phyloP scores from a whole-genome alignment of 257 asterid genomes.

The Voacanga thouarsii region DNA sequence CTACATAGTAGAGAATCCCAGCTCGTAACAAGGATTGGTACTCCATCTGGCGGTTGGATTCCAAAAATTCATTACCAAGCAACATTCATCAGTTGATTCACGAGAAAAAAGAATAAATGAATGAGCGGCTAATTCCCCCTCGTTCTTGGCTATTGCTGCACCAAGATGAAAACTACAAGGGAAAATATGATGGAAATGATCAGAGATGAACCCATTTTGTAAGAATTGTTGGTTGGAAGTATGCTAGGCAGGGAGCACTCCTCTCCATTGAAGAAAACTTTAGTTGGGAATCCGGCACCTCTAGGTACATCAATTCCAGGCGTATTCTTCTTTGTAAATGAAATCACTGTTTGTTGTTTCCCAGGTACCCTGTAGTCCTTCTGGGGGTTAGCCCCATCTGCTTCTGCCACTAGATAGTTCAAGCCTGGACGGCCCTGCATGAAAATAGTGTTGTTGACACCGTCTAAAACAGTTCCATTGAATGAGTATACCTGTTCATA shows the following conservation, averaged over 20 bases:
- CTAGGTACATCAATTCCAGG: constrained; percentile 55
- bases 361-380: constrained; percentile 73
- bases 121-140: constrained; percentile 26
- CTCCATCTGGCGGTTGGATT: neutral
- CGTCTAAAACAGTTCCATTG: constrained; percentile 57
- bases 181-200: constrained; percentile 20
- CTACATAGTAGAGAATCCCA: neutral
- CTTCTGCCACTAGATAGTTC: constrained; percentile 79
- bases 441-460: constrained; percentile 60
- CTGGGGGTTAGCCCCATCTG: constrained; percentile 46
- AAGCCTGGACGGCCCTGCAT: constrained; percentile 79
- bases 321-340: constrained; percentile 71
- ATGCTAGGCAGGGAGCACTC: constrained; percentile 71
- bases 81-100: constrained; percentile 1
- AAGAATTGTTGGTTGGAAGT: constrained; percentile 51
- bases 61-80: neutral
- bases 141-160: constrained; percentile 40
- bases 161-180: constrained; percentile 26
- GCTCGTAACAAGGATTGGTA: constrained; percentile 1
- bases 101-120: constrained; percentile 58
- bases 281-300: constrained; percentile 90
- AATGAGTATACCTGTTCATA: constrained; percentile 80
- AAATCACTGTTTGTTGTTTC: constrained; percentile 87
- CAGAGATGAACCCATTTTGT: constrained; percentile 30
- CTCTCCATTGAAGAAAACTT: constrained; percentile 88